Evolutionary conservation across 1,284 basidiomycete species (phyloP).

Genomic region (Pascua guehoae): DNA sequence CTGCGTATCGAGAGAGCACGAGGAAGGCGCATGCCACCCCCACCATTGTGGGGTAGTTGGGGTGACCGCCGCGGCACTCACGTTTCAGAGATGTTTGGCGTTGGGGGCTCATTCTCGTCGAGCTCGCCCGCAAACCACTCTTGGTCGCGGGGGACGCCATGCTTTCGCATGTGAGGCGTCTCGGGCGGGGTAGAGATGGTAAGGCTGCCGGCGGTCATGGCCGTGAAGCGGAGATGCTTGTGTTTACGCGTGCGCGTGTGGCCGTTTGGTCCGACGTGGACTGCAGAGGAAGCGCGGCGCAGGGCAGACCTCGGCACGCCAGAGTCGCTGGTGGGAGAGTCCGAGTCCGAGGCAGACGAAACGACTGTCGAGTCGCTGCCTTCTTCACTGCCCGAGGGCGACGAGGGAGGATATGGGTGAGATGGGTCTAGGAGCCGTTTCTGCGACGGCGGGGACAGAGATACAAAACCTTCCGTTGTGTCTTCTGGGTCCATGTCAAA

Average conservation of each 20-base stretch:
- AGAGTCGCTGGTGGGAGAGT: no score
- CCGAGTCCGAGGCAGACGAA: no score
- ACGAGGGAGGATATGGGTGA: no score
- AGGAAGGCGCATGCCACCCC: neutral
- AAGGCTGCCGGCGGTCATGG: neutral
- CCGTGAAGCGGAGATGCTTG: slow-evolving; percentile 19
- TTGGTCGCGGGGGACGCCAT: slow-evolving; percentile 32
- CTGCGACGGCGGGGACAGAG: no score
- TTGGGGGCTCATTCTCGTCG: slow-evolving; percentile 37
- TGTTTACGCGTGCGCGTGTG: neutral
- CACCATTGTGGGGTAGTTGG: no score
- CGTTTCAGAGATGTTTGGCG: slow-evolving; percentile 48
- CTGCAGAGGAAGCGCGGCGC: slow-evolving; percentile 3
- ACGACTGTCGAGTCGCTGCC: no score
- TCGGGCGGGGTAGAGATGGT: neutral
- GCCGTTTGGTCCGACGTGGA: neutral
- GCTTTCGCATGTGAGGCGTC: slow-evolving; percentile 12
- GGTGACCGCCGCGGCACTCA: slow-evolving; percentile 16
- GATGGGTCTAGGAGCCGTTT: no score
- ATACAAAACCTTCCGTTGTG: no score
- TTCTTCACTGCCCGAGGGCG: no score
- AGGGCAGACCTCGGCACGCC: neutral
- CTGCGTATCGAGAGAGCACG: neutral
- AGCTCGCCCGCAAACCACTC: slow-evolving; percentile 16
- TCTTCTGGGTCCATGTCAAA: no score